Percentiles rank a stretch among this genome's conserved stretches.
Evolutionary conservation across 345 rosid species (phyloP).

Genomic region (Xanthoceras sorbifolium): DNA sequence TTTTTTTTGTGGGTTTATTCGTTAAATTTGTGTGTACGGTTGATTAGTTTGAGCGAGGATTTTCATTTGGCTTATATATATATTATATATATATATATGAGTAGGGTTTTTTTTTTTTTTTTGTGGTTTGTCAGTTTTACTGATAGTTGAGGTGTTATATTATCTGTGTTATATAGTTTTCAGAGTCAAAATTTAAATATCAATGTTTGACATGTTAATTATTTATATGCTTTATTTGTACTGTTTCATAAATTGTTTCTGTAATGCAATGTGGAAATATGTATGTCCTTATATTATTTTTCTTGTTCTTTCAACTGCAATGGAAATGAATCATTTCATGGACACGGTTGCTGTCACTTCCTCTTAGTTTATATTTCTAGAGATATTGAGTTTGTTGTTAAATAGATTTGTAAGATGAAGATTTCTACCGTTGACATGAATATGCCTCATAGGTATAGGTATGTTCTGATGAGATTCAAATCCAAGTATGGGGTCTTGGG

Average conservation of each 20-base stretch:
- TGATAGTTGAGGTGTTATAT: background rate
- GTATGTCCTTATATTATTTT: background rate
- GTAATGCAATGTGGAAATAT: constrained; percentile 1
- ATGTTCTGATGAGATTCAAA: background rate
- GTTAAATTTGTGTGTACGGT: background rate
- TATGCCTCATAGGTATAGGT: background rate
- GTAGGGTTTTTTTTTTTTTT: constrained; percentile 10
- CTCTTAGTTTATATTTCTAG: background rate
- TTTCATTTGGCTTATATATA: background rate
- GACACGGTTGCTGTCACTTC: background rate
- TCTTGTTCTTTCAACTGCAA: background rate
- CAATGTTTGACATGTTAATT: background rate
- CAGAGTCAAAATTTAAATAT: background rate
- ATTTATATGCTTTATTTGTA: background rate
- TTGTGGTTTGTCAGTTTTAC: background rate
- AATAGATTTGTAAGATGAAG: background rate
- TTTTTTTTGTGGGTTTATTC: no score
- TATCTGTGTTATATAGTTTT: background rate
- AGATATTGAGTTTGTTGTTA: background rate
- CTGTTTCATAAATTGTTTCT: background rate
- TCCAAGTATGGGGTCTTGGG: background rate
- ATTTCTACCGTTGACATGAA: background rate
- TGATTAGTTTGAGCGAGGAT: background rate
- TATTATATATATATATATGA: background rate
- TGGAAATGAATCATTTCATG: background rate